Conservation (phyloP, 805 yeast genomes). For the Lipomyces starkeyi region DNA sequence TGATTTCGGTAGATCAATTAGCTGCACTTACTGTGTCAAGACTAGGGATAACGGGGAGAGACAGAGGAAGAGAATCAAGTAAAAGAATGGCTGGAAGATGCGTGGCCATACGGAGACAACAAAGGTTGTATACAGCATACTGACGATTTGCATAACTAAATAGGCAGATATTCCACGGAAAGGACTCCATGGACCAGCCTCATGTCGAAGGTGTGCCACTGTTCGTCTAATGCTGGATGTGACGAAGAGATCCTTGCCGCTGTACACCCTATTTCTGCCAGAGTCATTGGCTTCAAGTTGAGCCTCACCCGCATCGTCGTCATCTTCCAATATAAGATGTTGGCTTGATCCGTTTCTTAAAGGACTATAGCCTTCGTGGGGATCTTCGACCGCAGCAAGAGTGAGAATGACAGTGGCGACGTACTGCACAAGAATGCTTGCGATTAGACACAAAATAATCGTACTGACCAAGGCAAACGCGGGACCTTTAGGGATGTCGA, state of each 20-base stretch:
- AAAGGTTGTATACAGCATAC: not conserved
- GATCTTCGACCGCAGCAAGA: constrained; percentile 19
- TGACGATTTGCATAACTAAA: constrained; percentile 3
- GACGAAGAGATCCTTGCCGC: constrained; percentile 6
- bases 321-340: constrained; percentile 7
- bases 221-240: constrained; percentile 20
- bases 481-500: not conserved
- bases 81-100: not conserved
- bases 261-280: not conserved
- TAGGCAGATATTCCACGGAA: constrained; percentile 15
- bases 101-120: not conserved
- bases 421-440: not conserved
- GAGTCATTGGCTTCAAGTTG: constrained; percentile 11
- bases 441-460: not conserved
- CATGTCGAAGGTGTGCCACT: constrained; percentile 9
- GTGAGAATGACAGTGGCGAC: constrained; percentile 14
- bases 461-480: not conserved
- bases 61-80: constrained; percentile 7
- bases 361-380: constrained; percentile 16
- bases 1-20: not conserved
- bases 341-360: constrained; percentile 10
- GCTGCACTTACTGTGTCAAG: constrained; percentile 11
- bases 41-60: constrained; percentile 15
- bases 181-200: constrained; percentile 15
- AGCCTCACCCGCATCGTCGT: constrained; percentile 7